Base-by-base conservation (phyloP, 176 grass and related monocot genomes). In the Aegilops speltoides region DNA sequence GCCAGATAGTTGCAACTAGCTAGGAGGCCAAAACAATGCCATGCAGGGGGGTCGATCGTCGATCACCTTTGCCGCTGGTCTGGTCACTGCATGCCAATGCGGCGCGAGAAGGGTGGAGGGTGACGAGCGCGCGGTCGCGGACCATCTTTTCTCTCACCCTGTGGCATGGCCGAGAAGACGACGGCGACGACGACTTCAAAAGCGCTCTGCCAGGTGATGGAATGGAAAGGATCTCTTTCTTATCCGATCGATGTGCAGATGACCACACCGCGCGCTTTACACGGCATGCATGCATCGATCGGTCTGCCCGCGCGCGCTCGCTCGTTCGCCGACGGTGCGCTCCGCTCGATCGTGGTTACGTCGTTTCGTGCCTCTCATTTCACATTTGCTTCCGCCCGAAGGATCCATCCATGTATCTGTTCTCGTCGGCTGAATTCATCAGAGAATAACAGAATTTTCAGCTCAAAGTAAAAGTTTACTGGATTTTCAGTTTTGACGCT, bases 211-310 rank as follows among this genome's bases (percentile, higher is more conserved):
- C 66, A 25, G n/a, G 66, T 38, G 81, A 72, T 19, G 75, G 22
- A 36, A 48, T 16, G 43, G 24, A 45, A 71, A 33, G 72, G 7
- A 80, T 91, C 85, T 52, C 89, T 91, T 22, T 59, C 56, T 59
- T 91, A 87, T 87, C 89, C 76, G 89, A 87, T 86, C 68, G 89
- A 87, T 83, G 64, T 46, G 74, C 57, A 45, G 83, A 83, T 87
- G 85, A 84, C 31, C 80, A 84, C 40, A 50, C 24, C 31, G 20
- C 9, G 8, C 60, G 81, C 89, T 91, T 91, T 91, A 65, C 89
- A 87, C 80, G 89, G 74, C 89, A 59, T 25, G 62, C 88, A 54
- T 54, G 50, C 50, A 54, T 54, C 50, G 50, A 73, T 24, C 38
- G 5, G 50, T 79, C 80, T 79, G 74, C 38, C 9, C 10, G 6